Percentiles rank a stretch among this genome's conserved stretches.
phyloP scores from a whole-genome alignment of 2,329 filamentous ascomycete species.

The Alternaria longipes region DNA sequence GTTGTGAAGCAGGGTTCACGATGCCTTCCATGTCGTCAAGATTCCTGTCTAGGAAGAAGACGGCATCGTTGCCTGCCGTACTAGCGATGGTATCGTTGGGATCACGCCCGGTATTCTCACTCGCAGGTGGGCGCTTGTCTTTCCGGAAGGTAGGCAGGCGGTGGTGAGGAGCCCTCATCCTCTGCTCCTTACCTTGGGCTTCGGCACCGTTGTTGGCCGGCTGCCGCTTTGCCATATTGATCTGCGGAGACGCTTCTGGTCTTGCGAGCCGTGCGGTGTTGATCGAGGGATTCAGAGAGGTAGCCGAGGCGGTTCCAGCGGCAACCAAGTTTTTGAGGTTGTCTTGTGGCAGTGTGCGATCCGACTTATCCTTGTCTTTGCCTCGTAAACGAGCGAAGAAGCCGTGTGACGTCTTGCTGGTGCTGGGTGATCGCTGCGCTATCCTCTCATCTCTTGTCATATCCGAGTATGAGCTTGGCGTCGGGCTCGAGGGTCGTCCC shows the following conservation, averaged over 20 bases:
- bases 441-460: slow-evolving; percentile 57
- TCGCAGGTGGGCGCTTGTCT: slow-evolving; percentile 40
- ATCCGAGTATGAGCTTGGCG: slow-evolving; percentile 75
- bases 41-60: slow-evolving; percentile 87
- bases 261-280: slow-evolving; percentile 39
- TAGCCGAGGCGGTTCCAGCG: slow-evolving; percentile 45
- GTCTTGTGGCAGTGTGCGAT: slow-evolving; percentile 46
- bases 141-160: slow-evolving; percentile 62
- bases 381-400: slow-evolving; percentile 64
- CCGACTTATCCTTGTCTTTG: slow-evolving; percentile 58
- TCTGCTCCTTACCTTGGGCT: slow-evolving; percentile 30
- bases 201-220: slow-evolving; percentile 29
- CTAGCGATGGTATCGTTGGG: slow-evolving; percentile 53
- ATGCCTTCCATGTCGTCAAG: slow-evolving; percentile 93
- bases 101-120: slow-evolving; percentile 53
- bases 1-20: slow-evolving; percentile 64
- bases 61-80: slow-evolving; percentile 62
- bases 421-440: slow-evolving; percentile 65
- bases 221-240: slow-evolving; percentile 39
- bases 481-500: slow-evolving; percentile 80
- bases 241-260: slow-evolving; percentile 41
- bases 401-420: slow-evolving; percentile 60
- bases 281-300: slow-evolving; percentile 50
- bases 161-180: slow-evolving; percentile 48
- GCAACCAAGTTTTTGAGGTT: slow-evolving; percentile 51